Conservation (phyloP, 352 stramenopile species). For the Globisporangium cystogenes region DNA sequence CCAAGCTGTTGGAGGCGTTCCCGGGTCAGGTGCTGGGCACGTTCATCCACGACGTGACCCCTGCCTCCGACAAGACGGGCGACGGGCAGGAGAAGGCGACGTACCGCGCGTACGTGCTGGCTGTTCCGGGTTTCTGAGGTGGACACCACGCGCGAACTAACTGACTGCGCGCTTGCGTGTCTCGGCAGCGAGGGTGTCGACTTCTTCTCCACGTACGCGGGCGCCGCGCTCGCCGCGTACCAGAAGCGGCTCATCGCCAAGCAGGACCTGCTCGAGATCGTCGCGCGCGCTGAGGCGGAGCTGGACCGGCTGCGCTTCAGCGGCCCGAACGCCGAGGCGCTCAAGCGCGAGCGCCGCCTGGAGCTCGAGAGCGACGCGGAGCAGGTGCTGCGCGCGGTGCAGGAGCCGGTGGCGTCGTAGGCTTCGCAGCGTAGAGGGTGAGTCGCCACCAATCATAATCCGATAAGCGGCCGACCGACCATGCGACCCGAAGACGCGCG, state of each 20-base stretch:
- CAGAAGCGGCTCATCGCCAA: conserved; percentile 53
- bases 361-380: conserved; percentile 44
- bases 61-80: conserved; percentile 40
- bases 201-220: conserved; percentile 73
- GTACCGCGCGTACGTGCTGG: conserved; percentile 46
- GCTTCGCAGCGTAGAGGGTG: too few relatives aligned
- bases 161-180: not conserved
- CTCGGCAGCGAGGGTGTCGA: conserved; percentile 59
- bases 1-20: conserved; percentile 45
- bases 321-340: conserved; percentile 24
- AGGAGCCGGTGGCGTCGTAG: too few relatives aligned
- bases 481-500: conserved; percentile 40
- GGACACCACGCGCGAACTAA: too few relatives aligned
- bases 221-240: conserved; percentile 42
- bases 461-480: too few relatives aligned
- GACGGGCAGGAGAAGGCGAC: conserved; percentile 52
- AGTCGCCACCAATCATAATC: too few relatives aligned
- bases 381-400: conserved; percentile 16
- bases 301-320: conserved; percentile 43
- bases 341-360: conserved; percentile 28
- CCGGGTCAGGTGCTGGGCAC: conserved; percentile 55
- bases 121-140: too few relatives aligned
- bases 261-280: conserved; percentile 46
- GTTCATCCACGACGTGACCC: conserved; percentile 82
- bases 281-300: conserved; percentile 31